Evolutionary conservation across 2,329 filamentous ascomycete genomes (phyloP), one percentile per base, ranked within the genome.

Genomic region (Fulvia fulva): DNA sequence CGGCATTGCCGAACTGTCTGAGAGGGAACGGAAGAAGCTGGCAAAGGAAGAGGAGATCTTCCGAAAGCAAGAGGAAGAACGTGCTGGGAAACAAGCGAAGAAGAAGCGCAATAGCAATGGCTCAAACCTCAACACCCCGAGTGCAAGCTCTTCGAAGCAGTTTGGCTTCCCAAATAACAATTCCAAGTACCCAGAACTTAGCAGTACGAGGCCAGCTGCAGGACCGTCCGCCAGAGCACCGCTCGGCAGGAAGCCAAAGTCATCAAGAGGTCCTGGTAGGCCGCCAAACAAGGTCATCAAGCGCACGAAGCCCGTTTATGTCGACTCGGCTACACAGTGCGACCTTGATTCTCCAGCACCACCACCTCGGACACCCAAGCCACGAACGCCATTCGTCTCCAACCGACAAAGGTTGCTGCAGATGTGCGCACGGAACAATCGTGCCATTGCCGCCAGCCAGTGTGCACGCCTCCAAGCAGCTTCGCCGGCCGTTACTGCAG

Each of bases 11-110:
- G 83, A 84, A 61, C 75, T 86, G 61, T 86, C 84, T 1, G 83
- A 82, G 60, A 79, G 84, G 5, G 84, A 87, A 64, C 80, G 80
- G 66, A 81, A 83, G 58, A 87, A 87, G 71, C 77, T 87, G 49
- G 82, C 83, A 55, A 83, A 83, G 56, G 81, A 83, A 44, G 84
- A 87, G 65, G 82, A 82, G 63, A 80, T 86, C 58, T 86, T 86
- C 61, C 80, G 83, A 62, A 80, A 83, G 65, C 75, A 85, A 61
- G 84, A 86, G 65, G 81, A 86, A 59, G 81, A 83, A 63, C 77
- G 80, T 57, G 75, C 77, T 30, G 80, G 79, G 55, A 68, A 68
- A 59, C 65, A 67, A 55, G 80, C 77, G 63, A 81, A 81, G 70
- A 83, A 80, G 69, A 83, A 78, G 63, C 83, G 86, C 67, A 77